Evolutionary conservation across 2,329 filamentous ascomycete species (phyloP).

Genomic region (Beauveria scarabaeidicola): DNA sequence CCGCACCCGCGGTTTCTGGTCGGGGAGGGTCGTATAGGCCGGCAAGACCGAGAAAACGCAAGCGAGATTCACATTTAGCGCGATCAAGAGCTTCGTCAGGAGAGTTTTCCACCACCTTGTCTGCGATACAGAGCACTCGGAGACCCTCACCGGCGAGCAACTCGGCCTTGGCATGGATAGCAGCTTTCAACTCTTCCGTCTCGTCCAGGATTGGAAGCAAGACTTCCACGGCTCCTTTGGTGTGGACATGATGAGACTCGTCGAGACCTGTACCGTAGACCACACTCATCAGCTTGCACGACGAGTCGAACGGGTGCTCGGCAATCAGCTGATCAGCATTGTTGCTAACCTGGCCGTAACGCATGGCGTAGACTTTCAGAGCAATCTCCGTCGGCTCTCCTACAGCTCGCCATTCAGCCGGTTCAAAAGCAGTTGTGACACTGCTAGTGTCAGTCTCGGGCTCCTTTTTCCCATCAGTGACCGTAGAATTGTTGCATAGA

Average conservation of each 20-base stretch:
- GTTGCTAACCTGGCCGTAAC: slow-evolving; percentile 48
- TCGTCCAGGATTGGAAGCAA: slow-evolving; percentile 43
- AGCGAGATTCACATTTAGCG: slow-evolving; percentile 42
- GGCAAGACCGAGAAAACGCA: slow-evolving; percentile 60
- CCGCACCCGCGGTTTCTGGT: slow-evolving; percentile 53
- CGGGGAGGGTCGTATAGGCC: slow-evolving; percentile 67
- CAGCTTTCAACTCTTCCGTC: slow-evolving; percentile 35
- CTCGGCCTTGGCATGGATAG: slow-evolving; percentile 43
- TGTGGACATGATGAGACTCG: slow-evolving; percentile 36
- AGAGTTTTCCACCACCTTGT: slow-evolving; percentile 33
- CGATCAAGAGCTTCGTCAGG: slow-evolving; percentile 37
- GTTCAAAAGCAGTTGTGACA: slow-evolving; percentile 35
- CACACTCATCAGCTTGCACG: slow-evolving; percentile 67
- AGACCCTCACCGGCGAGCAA: slow-evolving; percentile 54
- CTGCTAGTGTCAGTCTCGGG: slow-evolving; percentile 38
- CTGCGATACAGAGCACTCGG: slow-evolving; percentile 59
- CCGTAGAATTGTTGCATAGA: slow-evolving; percentile 52
- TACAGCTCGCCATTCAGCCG: slow-evolving; percentile 46
- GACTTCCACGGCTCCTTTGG: slow-evolving; percentile 52
- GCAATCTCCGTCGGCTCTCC: slow-evolving; percentile 68
- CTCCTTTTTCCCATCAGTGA: slow-evolving; percentile 40
- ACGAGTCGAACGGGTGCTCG: slow-evolving; percentile 66
- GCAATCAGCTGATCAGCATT: slow-evolving; percentile 42
- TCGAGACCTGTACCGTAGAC: slow-evolving; percentile 41
- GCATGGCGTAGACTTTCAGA: slow-evolving; percentile 63